Conservation (phyloP, 805 yeast genomes). For the Lachancea quebecensis region DNA sequence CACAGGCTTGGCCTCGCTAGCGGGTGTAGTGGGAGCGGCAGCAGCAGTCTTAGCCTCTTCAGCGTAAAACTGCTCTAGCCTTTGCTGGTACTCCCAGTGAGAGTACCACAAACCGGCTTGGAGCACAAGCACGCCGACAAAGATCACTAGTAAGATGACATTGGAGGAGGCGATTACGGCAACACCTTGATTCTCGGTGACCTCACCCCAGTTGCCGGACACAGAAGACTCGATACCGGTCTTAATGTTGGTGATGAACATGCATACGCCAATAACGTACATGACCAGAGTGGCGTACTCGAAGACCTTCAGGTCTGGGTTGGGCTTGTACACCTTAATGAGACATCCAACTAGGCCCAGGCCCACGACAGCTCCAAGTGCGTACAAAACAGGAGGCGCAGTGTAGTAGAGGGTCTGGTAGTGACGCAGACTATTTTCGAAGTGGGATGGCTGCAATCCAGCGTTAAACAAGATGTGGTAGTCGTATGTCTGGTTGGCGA, state of each 20-base stretch:
- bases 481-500: conserved; percentile 78
- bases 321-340: conserved; percentile 80
- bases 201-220: conserved; percentile 88
- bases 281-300: conserved; percentile 85
- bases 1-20: conserved; percentile 3
- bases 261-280: conserved; percentile 62
- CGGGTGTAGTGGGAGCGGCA: not conserved
- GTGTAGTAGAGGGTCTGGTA: conserved; percentile 67
- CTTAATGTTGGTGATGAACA: conserved; percentile 80
- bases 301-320: conserved; percentile 74
- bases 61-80: conserved; percentile 30
- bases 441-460: conserved; percentile 44
- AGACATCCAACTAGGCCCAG: conserved; percentile 68
- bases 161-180: conserved; percentile 89
- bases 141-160: conserved; percentile 61
- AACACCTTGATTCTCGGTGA: conserved; percentile 75
- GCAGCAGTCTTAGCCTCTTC: conserved; percentile 24
- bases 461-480: conserved; percentile 62
- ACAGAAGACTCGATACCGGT: conserved; percentile 68
- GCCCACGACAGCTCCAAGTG: conserved; percentile 56
- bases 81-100: conserved; percentile 45
- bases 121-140: conserved; percentile 73
- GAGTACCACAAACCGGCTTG: conserved; percentile 91
- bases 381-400: conserved; percentile 36
- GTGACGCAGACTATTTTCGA: conserved; percentile 59